Conservation (phyloP, 352 stramenopile genomes). For the Pythium monospermum region DNA sequence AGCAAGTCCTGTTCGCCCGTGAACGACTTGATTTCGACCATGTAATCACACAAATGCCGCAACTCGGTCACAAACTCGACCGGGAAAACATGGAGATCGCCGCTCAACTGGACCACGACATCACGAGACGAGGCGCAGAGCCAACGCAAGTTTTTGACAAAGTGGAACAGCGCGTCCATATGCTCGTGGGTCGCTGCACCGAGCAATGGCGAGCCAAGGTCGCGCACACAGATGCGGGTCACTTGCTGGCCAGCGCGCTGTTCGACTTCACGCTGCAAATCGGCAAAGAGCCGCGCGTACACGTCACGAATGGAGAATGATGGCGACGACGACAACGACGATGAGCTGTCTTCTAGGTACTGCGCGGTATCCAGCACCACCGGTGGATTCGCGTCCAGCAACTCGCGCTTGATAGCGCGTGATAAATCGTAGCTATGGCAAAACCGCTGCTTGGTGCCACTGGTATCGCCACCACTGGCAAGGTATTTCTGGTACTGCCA, state of each 20-base stretch:
- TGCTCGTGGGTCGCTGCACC: slow-evolving; percentile 26
- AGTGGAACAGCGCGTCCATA: slow-evolving; percentile 37
- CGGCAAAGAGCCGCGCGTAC: slow-evolving; percentile 28
- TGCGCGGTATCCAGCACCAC: slow-evolving; percentile 24
- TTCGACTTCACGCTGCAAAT: slow-evolving; percentile 22
- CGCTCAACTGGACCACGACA: slow-evolving; percentile 27
- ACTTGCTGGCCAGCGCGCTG: slow-evolving; percentile 24
- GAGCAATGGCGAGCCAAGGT: slow-evolving; percentile 41
- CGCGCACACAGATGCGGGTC: slow-evolving; percentile 36
- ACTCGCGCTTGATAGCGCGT: slow-evolving; percentile 42
- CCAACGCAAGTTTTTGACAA: slow-evolving; percentile 29
- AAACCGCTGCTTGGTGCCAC: slow-evolving; percentile 29
- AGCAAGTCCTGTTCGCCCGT: slow-evolving; percentile 50
- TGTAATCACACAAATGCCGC: slow-evolving; percentile 52
- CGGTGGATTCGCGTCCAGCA: slow-evolving; percentile 38
- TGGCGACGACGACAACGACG: no score
- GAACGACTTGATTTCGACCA: slow-evolving; percentile 55
- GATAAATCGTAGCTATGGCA: slow-evolving; percentile 77
- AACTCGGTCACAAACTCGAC: slow-evolving; percentile 36
- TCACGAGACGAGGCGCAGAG: slow-evolving; percentile 19
- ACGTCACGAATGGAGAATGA: slow-evolving; percentile 8
- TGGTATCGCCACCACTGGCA: neutral
- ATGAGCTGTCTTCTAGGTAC: neutral
- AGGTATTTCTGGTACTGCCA: slow-evolving; percentile 78
- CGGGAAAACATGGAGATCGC: slow-evolving; percentile 24